These are phyloP conservation scores for Jacaranda copaia DNA, from an alignment of 257 asterid genomes.

Conservation along the genomic window DNA sequence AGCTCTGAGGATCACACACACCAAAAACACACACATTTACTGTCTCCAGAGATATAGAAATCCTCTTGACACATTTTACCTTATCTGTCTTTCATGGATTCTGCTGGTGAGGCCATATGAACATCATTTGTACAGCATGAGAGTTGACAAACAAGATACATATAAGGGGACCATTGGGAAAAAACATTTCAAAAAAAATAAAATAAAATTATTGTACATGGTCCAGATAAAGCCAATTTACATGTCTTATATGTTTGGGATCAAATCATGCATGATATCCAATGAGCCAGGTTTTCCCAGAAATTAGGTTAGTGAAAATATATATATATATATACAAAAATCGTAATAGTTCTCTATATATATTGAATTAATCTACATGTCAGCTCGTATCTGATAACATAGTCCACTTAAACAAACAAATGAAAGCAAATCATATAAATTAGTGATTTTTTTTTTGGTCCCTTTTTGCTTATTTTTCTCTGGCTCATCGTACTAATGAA, in stretches of 20 bases:
- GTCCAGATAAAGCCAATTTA: neutral
- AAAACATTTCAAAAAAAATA: no score
- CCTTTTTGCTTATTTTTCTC: no score
- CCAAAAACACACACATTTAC: neutral
- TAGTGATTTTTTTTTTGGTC: no score
- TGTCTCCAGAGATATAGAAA: neutral
- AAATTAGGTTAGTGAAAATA: no score
- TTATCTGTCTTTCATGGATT: slow-evolving; percentile 38
- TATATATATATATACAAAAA: no score
- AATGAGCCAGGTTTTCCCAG: neutral
- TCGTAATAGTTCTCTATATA: no score
- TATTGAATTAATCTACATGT: no score
- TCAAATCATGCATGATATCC: neutral
- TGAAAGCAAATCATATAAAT: no score
- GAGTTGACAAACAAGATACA: slow-evolving; percentile 34
- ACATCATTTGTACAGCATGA: slow-evolving; percentile 19
- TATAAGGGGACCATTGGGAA: slow-evolving; percentile 29
- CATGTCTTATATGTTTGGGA: neutral
- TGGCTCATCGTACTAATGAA: no score
- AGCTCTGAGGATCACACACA: slow-evolving; percentile 13
- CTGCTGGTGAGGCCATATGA: slow-evolving; percentile 31
- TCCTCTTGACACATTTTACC: neutral
- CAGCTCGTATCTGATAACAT: no score
- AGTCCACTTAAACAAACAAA: no score
- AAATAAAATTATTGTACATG: no score